Conservation (phyloP, 1,284 basidiomycete species). For the Trametes versicolor region DNA sequence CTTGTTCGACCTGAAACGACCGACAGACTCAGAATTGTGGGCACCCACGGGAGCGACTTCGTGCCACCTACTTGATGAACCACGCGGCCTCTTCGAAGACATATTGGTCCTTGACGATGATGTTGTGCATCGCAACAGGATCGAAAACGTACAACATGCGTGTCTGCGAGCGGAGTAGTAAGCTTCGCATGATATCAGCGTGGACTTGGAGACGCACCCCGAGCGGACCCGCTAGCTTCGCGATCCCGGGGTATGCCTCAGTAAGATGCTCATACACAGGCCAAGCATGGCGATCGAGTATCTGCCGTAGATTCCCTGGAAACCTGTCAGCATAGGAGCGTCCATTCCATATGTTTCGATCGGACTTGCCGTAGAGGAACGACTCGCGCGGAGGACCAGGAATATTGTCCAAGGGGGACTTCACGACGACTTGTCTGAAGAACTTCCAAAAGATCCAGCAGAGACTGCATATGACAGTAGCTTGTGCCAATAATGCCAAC, state of each 20-base stretch:
- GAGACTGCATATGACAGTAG: slow-evolving; percentile 40
- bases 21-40: not conserved
- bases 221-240: slow-evolving; percentile 23
- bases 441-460: slow-evolving; percentile 33
- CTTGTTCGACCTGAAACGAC: slow-evolving; percentile 18
- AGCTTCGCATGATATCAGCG: not conserved
- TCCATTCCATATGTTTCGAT: not conserved
- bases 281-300: slow-evolving; percentile 32
- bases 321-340: not conserved
- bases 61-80: slow-evolving; percentile 25
- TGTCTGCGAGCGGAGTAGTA: not conserved
- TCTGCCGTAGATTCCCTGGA: slow-evolving; percentile 32
- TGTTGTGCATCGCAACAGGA: slow-evolving; percentile 29
- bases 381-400: slow-evolving; percentile 30
- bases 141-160: slow-evolving; percentile 34
- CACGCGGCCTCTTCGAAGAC: slow-evolving; percentile 26
- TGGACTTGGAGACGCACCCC: slow-evolving; percentile 13
- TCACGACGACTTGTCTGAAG: slow-evolving; percentile 21
- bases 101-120: slow-evolving; percentile 34
- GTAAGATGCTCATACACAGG: slow-evolving; percentile 29
- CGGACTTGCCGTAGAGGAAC: slow-evolving; percentile 22
- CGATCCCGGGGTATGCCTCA: slow-evolving; percentile 22
- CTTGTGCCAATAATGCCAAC: not conserved
- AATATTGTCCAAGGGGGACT: slow-evolving; percentile 30
- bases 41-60: too few species aligned